Conservation (phyloP, 306 rosid species). For the Oemleria cerasiformis region DNA sequence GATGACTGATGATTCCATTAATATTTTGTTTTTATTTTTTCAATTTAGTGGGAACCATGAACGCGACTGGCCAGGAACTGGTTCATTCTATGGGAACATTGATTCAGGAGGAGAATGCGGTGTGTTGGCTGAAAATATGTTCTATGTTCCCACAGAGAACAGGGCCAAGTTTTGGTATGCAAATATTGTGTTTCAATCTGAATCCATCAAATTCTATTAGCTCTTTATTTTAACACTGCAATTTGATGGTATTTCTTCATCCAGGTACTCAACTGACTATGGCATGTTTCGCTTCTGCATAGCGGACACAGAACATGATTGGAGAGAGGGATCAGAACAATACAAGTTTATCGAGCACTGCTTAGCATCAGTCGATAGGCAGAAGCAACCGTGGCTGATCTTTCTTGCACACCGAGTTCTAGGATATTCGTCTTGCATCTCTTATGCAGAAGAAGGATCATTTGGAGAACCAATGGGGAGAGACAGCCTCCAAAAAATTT, state of each 20-base stretch:
- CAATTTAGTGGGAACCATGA: slow-evolving; percentile 87
- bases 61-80: slow-evolving; percentile 86
- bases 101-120: slow-evolving; percentile 98
- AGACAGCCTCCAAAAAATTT: slow-evolving; percentile 78
- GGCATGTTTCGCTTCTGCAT: slow-evolving; percentile 94
- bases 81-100: slow-evolving; percentile 66
- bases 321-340: slow-evolving; percentile 87
- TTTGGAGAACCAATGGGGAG: slow-evolving; percentile 93
- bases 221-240: not conserved
- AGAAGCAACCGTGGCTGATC: slow-evolving; percentile 87
- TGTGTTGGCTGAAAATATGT: slow-evolving; percentile 77
- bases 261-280: slow-evolving; percentile 79
- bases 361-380: slow-evolving; percentile 74
- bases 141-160: slow-evolving; percentile 85
- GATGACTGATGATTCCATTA: not conserved
- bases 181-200: not conserved
- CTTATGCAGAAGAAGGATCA: slow-evolving; percentile 66
- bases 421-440: slow-evolving; percentile 67
- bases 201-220: not conserved
- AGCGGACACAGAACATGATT: slow-evolving; percentile 86
- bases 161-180: slow-evolving; percentile 77
- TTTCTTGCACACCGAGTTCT: slow-evolving; percentile 90
- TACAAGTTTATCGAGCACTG: slow-evolving; percentile 77
- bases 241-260: not conserved
- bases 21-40: not conserved